These are phyloP conservation scores for Phytophthora cactorum DNA, from an alignment of 352 stramenopile species.

Conservation along the genomic window DNA sequence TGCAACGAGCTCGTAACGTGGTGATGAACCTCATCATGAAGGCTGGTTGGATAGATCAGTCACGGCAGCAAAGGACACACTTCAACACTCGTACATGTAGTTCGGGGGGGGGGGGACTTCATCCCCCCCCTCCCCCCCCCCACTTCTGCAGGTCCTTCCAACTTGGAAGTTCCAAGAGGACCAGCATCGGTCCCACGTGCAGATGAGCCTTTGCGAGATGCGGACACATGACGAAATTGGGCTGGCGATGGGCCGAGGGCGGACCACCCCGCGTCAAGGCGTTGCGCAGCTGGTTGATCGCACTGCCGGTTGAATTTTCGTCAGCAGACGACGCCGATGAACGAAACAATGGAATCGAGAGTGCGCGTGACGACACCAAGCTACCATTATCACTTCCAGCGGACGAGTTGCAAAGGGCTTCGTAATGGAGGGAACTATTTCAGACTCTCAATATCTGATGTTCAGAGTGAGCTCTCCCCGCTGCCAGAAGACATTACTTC, in stretches of 20 bases:
- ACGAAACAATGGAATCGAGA: conserved; percentile 3
- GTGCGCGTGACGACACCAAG: not conserved
- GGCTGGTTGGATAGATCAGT: not conserved
- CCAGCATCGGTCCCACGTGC: conserved; percentile 24
- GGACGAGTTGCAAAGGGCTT: no score
- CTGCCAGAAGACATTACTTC: no score
- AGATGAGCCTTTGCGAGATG: conserved; percentile 24
- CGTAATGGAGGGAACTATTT: no score
- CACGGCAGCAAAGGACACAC: not conserved
- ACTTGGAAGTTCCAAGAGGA: not conserved
- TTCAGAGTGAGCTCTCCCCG: no score
- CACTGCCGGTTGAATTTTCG: conserved; percentile 1
- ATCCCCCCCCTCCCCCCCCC: no score
- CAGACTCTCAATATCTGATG: no score
- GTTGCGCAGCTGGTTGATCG: conserved; percentile 1
- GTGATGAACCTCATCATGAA: not conserved
- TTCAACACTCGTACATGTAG: not conserved
- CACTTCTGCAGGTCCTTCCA: no score
- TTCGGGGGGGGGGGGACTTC: no score
- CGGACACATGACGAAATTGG: conserved; percentile 12
- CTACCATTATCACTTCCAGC: conserved; percentile 6
- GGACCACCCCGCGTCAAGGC: conserved; percentile 21
- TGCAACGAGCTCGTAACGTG: not conserved
- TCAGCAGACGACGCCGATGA: not conserved
- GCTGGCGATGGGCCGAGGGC: conserved; percentile 18